phyloP scores from a whole-genome alignment of 208 protist genomes.

The Acanthamoeba sp. region DNA sequence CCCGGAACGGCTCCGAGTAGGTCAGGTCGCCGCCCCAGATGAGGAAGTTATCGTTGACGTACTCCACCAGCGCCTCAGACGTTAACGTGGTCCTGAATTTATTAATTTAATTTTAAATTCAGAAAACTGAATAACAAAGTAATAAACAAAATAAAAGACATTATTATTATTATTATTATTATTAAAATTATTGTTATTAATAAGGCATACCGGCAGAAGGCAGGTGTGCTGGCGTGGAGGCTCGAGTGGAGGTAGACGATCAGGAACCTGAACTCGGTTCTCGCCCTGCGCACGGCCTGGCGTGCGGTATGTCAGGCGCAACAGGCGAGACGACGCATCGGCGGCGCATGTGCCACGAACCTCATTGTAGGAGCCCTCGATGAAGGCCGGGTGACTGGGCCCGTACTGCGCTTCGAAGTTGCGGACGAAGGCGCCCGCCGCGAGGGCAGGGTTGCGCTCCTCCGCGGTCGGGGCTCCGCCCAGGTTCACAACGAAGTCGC shows the following conservation, averaged over 20 bases:
- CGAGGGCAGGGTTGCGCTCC: constrained; percentile 33
- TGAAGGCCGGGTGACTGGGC: constrained; percentile 14
- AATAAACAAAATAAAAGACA: too few relatives aligned
- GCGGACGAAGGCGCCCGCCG: neutral
- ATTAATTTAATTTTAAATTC: too few relatives aligned
- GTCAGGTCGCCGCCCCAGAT: constrained; percentile 45
- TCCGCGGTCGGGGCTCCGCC: neutral
- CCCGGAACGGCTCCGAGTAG: neutral
- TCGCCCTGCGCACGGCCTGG: constrained; percentile 31
- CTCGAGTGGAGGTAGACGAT: constrained; percentile 61
- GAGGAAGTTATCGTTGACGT: constrained; percentile 41
- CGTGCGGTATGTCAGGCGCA: neutral
- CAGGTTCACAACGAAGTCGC: constrained; percentile 14
- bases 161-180: too few relatives aligned
- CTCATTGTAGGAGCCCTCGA: constrained; percentile 60
- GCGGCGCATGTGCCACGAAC: neutral
- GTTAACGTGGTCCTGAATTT: neutral
- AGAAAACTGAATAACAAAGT: neutral
- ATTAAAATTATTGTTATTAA: too few relatives aligned
- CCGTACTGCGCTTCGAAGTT: constrained; percentile 32
- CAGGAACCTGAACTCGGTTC: constrained; percentile 58
- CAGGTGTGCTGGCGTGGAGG: neutral
- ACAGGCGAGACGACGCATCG: neutral
- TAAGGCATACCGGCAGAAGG: constrained; percentile 66
- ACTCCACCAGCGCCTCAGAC: constrained; percentile 25